Evolutionary conservation across 2,329 filamentous ascomycete species (phyloP).

Genomic region (Microdochium paspali): DNA sequence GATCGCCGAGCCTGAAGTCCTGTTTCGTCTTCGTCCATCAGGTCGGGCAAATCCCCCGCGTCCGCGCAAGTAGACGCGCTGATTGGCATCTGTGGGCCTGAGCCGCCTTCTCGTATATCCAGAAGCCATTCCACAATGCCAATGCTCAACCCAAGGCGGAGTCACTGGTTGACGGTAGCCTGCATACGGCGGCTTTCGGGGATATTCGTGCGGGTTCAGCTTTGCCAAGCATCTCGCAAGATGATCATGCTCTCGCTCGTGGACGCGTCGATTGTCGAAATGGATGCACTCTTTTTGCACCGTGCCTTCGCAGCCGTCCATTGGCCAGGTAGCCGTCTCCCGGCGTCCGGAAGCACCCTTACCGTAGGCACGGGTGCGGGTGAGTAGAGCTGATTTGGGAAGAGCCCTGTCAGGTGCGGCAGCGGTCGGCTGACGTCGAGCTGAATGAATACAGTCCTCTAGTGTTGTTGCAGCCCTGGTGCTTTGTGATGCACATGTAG

Average conservation of each 20-base stretch:
- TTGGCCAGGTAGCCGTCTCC: too few relatives aligned
- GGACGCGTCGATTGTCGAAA: background rate
- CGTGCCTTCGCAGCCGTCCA: background rate
- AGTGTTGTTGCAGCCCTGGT: too few relatives aligned
- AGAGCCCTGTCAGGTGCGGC: too few relatives aligned
- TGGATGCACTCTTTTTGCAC: background rate
- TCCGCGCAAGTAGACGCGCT: background rate
- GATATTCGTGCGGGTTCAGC: background rate
- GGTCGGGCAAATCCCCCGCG: background rate
- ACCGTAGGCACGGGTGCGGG: too few relatives aligned
- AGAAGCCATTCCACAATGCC: background rate
- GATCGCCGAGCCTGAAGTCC: too few relatives aligned
- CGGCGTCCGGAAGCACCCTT: too few relatives aligned
- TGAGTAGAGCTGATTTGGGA: too few relatives aligned
- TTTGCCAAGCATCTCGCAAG: background rate
- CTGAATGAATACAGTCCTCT: too few relatives aligned
- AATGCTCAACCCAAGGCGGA: background rate
- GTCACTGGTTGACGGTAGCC: background rate
- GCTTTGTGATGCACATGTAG: too few relatives aligned
- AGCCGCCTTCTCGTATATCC: background rate
- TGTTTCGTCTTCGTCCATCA: too few relatives aligned
- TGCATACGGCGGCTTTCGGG: background rate
- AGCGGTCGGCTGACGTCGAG: too few relatives aligned
- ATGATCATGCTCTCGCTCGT: background rate
- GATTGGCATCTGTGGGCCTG: background rate